These are phyloP conservation scores for Lactifluus piperatus DNA, from an alignment of 768 basidiomycete genomes.

Conservation along the genomic window DNA sequence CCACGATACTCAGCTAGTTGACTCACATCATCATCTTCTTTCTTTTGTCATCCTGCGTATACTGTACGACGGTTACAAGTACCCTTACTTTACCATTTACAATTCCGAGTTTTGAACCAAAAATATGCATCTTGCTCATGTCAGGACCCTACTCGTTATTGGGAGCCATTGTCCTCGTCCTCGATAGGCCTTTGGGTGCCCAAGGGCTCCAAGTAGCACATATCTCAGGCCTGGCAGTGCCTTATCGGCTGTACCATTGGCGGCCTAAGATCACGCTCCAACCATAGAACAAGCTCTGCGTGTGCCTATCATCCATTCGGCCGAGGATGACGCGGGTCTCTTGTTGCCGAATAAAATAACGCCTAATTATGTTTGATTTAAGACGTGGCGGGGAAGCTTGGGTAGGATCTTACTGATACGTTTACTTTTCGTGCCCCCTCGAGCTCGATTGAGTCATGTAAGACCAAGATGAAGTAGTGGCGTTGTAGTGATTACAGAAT, in stretches of 20 bases:
- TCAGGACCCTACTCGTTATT: neutral
- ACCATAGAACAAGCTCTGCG: neutral
- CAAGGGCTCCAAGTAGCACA: neutral
- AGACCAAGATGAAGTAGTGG: too few species aligned
- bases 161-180: too few species aligned
- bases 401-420: too few species aligned
- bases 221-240: neutral
- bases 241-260: neutral
- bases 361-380: too few species aligned
- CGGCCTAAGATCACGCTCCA: neutral
- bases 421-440: too few species aligned
- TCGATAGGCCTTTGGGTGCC: neutral
- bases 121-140: neutral
- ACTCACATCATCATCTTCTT: neutral
- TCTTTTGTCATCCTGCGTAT: neutral
- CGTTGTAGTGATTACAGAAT: too few species aligned
- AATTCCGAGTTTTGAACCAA: neutral
- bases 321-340: too few species aligned
- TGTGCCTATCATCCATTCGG: too few species aligned
- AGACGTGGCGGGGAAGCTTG: too few species aligned
- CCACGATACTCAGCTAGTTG: neutral
- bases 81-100: neutral
- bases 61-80: neutral
- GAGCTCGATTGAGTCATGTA: too few species aligned
- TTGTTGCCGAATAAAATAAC: too few species aligned